Base-by-base conservation (phyloP, 2,329 filamentous ascomycete genomes). In the Trichoderma endophyticum region DNA sequence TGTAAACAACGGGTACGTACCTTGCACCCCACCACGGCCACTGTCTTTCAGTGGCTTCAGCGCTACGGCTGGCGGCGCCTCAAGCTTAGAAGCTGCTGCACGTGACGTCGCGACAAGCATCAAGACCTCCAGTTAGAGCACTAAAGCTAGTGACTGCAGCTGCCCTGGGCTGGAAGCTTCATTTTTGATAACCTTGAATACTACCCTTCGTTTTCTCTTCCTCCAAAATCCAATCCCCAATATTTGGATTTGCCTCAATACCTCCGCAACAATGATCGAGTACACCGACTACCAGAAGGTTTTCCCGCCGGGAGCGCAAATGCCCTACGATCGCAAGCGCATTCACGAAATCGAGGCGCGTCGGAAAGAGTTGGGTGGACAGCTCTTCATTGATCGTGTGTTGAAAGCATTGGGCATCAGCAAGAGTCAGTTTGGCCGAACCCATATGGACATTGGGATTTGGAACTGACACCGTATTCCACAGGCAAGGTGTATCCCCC, bases 301-400 rank as follows among this genome's bases (percentile, higher is more conserved):
- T 1, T 96, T 95, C 75, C 85, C 85, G 26, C 84, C 87, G 54
- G 86, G 89, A 69, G 83, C 86, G 6, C 86, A 87, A 6, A 88
- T 89, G 72, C 86, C 87, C 3, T 93, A 93, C 80, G 87, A 90
- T 77, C 85, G 88, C 71, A 86, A 87, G 73, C 80, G 86, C 36
- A 83, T 89, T 70, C 86, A 90, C 62, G 86, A 89, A 62, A 93
- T 94, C 70, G 86, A 91, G 72, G 83, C 85, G 34, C 89, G 89
- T 78, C 90, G 93, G 75, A 92, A 90, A 77, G 86, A 83, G 63
- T 85, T 94, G 24, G 89, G 91, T 73, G 91, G 92, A 75, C 84
- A 87, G 71, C 87, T 95, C 72, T 97, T 96, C 81, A 91, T 95
- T 78, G 93, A 97, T 80, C 89, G 92, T 69, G 89, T 97, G 54